These are phyloP conservation scores for Aspergillus fijiensis DNA, from an alignment of 2,329 filamentous ascomycete genomes.

Conservation along the genomic window DNA sequence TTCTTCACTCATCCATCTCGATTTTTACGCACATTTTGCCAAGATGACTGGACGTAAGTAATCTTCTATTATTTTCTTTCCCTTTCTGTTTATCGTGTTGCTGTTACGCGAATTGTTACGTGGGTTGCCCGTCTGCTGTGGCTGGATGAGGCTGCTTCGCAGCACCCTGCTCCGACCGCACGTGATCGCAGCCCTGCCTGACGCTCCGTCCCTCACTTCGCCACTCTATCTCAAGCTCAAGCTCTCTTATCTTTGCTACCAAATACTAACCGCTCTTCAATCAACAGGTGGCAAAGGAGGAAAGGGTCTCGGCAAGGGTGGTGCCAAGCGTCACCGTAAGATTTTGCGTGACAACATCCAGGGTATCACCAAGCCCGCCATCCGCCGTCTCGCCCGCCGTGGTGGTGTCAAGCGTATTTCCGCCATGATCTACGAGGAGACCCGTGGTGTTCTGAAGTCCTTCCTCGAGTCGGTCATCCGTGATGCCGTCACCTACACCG, in stretches of 20 bases:
- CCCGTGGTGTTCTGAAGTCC: slow-evolving; percentile 77
- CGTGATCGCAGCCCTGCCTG: slow-evolving; percentile 21
- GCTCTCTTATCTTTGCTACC: neutral
- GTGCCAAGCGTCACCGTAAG: slow-evolving; percentile 99
- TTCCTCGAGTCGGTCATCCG: slow-evolving; percentile 81
- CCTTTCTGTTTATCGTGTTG: neutral
- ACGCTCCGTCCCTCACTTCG: slow-evolving; percentile 11
- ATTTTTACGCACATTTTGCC: slow-evolving; percentile 15
- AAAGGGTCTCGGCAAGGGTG: slow-evolving; percentile 96
- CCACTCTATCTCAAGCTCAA: neutral
- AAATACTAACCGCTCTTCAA: slow-evolving; percentile 17
- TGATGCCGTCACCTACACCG: slow-evolving; percentile 77
- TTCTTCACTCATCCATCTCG: slow-evolving; percentile 23
- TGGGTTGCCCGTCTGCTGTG: slow-evolving; percentile 2
- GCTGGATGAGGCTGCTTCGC: slow-evolving; percentile 11
- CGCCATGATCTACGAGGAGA: slow-evolving; percentile 87
- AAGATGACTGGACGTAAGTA: slow-evolving; percentile 47
- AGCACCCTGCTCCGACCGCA: slow-evolving; percentile 23
- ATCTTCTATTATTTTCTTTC: slow-evolving; percentile 2
- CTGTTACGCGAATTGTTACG: neutral
- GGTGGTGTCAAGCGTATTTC: slow-evolving; percentile 99
- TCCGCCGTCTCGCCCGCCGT: slow-evolving; percentile 97
- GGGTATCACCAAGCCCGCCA: slow-evolving; percentile 98
- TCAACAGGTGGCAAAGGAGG: slow-evolving; percentile 83
- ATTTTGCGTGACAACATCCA: slow-evolving; percentile 99